Evolutionary conservation across 805 yeast genomes (phyloP).

Genomic region (Candida xiaguanensis): DNA sequence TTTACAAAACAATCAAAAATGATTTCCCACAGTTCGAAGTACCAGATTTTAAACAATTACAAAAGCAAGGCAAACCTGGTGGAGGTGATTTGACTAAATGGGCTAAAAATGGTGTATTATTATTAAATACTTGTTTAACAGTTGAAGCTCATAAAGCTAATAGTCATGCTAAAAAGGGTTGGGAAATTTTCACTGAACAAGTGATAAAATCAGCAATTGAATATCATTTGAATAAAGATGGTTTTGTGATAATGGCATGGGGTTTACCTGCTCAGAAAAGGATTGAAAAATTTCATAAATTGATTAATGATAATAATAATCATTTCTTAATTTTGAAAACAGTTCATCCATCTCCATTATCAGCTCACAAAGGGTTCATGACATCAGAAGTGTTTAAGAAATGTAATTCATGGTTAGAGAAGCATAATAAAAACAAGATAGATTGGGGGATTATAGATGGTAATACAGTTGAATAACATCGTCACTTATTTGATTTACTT

Average conservation of each 20-base stretch:
- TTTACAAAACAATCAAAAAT: conserved; percentile 68
- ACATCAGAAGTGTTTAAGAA: conserved; percentile 67
- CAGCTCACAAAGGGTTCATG: conserved; percentile 84
- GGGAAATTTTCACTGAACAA: conserved; percentile 85
- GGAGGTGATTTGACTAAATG: conserved; percentile 74
- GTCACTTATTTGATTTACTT: too few relatives aligned
- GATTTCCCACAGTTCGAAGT: conserved; percentile 65
- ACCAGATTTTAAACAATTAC: conserved; percentile 39
- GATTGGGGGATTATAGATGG: conserved; percentile 56
- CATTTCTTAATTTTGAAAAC: conserved; percentile 55
- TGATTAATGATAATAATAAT: conserved; percentile 9
- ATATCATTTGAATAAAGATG: conserved; percentile 42
- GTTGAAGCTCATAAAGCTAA: conserved; percentile 92
- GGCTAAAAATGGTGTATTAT: conserved; percentile 83
- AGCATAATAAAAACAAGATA: conserved; percentile 44
- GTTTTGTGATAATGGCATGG: conserved; percentile 78
- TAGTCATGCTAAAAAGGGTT: conserved; percentile 85
- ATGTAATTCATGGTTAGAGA: conserved; percentile 74
- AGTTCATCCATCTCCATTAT: conserved; percentile 94
- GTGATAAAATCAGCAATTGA: conserved; percentile 54
- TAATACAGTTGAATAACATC: conserved; percentile 10
- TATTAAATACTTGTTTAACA: conserved; percentile 84
- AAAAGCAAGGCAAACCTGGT: conserved; percentile 29
- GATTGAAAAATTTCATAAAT: conserved; percentile 35
- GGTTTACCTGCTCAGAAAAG: conserved; percentile 71